phyloP scores from a whole-genome alignment of 176 grass and related monocot genomes.

The Neostapfia colusana region DNA sequence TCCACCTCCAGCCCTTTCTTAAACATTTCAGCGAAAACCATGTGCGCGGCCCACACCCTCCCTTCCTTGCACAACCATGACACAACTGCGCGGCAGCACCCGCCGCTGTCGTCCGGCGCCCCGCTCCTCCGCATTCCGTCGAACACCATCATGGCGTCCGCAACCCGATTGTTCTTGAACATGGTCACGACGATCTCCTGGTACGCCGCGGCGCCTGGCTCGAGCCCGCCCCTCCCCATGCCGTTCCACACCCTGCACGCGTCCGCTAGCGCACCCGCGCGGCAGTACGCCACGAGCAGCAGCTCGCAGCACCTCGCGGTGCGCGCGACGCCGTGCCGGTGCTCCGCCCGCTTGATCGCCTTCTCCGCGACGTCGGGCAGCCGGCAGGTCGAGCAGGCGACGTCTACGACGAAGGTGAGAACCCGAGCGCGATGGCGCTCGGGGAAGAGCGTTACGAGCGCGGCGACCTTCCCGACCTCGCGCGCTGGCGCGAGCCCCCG shows the following conservation, averaged over 20 bases:
- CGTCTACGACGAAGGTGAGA: constrained; percentile 45
- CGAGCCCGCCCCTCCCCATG: constrained; percentile 47
- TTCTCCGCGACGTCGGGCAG: constrained; percentile 68
- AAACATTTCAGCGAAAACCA: constrained; percentile 78
- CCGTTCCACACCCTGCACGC: constrained; percentile 75
- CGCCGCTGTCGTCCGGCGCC: constrained; percentile 19
- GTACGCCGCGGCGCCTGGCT: constrained; percentile 53
- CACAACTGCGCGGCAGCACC: constrained; percentile 52
- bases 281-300: constrained; percentile 66
- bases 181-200: constrained; percentile 65
- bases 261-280: constrained; percentile 49
- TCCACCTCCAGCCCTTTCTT: constrained; percentile 66
- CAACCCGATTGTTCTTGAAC: constrained; percentile 70
- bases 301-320: constrained; percentile 44
- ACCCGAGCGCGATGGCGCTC: constrained; percentile 17
- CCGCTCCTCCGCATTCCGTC: constrained; percentile 50
- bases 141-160: constrained; percentile 72
- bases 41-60: constrained; percentile 48
- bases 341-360: constrained; percentile 52
- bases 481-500: constrained; percentile 47
- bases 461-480: constrained; percentile 63
- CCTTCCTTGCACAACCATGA: constrained; percentile 77
- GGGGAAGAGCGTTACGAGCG: constrained; percentile 54
- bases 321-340: constrained; percentile 50
- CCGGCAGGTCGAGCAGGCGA: constrained; percentile 56